Conservation (phyloP, 2,329 filamentous ascomycete species). For the Nakataea oryzae region DNA sequence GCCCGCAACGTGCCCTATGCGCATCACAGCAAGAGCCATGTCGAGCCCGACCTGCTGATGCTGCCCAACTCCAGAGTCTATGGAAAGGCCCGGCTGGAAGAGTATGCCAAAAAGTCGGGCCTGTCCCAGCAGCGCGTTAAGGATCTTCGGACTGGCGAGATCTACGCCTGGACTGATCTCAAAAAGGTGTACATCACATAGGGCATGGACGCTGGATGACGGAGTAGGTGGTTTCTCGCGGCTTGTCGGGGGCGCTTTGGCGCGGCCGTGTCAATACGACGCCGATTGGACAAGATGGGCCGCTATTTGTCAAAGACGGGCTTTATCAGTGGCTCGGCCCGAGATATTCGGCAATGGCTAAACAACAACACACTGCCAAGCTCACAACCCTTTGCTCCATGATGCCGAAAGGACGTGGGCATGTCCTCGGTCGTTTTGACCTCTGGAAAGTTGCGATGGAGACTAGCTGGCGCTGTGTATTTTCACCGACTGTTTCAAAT, state of each 20-base stretch:
- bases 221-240: no score
- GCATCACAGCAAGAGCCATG: slow-evolving; percentile 86
- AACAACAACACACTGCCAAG: neutral
- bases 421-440: neutral
- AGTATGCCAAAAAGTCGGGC: slow-evolving; percentile 71
- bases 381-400: no score
- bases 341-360: neutral
- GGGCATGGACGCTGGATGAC: neutral
- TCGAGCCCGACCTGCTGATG: slow-evolving; percentile 78
- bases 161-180: slow-evolving; percentile 50
- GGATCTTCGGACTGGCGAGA: slow-evolving; percentile 66
- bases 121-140: slow-evolving; percentile 56
- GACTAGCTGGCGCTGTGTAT: neutral
- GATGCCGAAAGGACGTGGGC: neutral
- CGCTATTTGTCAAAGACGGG: no score
- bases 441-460: neutral
- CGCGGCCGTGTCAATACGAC: no score
- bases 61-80: slow-evolving; percentile 84
- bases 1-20: slow-evolving; percentile 86
- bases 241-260: no score
- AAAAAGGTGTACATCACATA: slow-evolving; percentile 90
- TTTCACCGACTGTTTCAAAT: neutral
- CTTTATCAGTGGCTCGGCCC: no score
- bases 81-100: slow-evolving; percentile 60
- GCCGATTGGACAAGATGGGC: no score